Conservation (phyloP, 2,329 filamentous ascomycete species). For the Colletotrichum sp. region DNA sequence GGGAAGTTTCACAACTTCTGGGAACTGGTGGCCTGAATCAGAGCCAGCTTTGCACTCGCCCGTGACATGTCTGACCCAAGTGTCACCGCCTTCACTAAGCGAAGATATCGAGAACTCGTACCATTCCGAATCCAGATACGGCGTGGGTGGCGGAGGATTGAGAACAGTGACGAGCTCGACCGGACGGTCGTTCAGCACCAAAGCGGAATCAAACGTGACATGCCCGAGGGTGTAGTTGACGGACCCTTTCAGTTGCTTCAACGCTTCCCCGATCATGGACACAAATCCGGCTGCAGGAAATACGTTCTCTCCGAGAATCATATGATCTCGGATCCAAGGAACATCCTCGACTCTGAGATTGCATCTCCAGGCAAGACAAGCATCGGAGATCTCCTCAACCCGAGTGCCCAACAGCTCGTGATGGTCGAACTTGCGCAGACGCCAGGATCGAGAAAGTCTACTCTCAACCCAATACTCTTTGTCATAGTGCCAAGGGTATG, state of each 20-base stretch:
- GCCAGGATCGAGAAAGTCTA: conserved; percentile 3
- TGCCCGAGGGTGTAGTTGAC: conserved; percentile 31
- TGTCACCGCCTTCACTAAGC: conserved; percentile 22
- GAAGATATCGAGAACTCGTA: conserved; percentile 37
- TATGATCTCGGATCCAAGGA: conserved; percentile 4
- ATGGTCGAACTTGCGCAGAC: not conserved
- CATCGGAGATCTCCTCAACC: not conserved
- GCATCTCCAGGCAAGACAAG: conserved; percentile 9
- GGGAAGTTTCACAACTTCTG: not conserved
- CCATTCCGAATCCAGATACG: conserved; percentile 28
- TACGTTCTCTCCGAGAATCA: not conserved
- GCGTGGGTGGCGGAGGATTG: conserved; percentile 26
- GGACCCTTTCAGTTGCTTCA: not conserved
- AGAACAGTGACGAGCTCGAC: conserved; percentile 37
- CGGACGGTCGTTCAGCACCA: conserved; percentile 31
- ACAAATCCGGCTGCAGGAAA: conserved; percentile 10
- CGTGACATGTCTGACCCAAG: not conserved
- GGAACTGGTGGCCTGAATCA: not conserved
- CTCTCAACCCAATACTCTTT: conserved; percentile 3
- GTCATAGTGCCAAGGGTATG: conserved; percentile 10
- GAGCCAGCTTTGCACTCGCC: not conserved
- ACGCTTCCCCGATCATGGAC: conserved; percentile 11
- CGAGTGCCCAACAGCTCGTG: conserved; percentile 14
- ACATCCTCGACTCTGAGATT: conserved; percentile 8
- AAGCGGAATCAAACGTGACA: conserved; percentile 30